A percentile compares a stretch with the other conserved stretches of the same genome.
phyloP scores from a whole-genome alignment of 257 asterid species.

The Rehmannia glutinosa region DNA sequence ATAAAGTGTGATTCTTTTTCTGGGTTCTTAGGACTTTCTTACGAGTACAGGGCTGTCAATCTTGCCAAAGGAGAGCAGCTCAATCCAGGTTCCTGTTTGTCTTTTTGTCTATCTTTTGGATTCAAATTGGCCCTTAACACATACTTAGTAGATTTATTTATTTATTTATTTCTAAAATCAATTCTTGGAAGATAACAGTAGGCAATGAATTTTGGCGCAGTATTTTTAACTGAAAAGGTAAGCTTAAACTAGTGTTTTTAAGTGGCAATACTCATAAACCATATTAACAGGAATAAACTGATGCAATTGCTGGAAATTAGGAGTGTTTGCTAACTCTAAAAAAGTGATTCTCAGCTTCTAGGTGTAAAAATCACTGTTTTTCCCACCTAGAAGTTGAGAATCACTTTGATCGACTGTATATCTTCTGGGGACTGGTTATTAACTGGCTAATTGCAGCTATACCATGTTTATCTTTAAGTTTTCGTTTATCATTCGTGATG shows the following conservation, averaged over 20 bases:
- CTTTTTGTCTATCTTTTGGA: conserved; percentile 2
- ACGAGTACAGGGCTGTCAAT: conserved; percentile 72
- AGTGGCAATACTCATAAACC: not conserved
- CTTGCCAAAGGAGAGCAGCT: conserved; percentile 62
- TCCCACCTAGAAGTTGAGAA: not conserved
- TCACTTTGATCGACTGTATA: too few species aligned
- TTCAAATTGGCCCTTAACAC: not conserved
- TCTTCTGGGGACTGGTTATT: not conserved
- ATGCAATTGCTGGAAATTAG: not conserved
- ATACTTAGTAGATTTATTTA: not conserved
- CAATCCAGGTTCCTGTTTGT: conserved; percentile 42
- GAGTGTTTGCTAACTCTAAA: too few species aligned
- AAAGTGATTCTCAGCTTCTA: too few species aligned
- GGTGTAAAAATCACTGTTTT: too few species aligned
- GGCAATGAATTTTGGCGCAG: not conserved
- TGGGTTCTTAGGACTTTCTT: conserved; percentile 46
- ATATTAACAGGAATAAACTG: not conserved
- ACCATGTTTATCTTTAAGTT: not conserved
- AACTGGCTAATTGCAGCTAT: not conserved
- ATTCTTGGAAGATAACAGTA: not conserved
- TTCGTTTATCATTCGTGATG: not conserved
- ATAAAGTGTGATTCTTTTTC: not conserved
- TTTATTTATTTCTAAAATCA: too few species aligned
- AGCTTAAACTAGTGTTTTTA: not conserved
- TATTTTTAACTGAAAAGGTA: not conserved